Conservation (phyloP, 1,284 basidiomycete genomes). For the Naganishia sp. region DNA sequence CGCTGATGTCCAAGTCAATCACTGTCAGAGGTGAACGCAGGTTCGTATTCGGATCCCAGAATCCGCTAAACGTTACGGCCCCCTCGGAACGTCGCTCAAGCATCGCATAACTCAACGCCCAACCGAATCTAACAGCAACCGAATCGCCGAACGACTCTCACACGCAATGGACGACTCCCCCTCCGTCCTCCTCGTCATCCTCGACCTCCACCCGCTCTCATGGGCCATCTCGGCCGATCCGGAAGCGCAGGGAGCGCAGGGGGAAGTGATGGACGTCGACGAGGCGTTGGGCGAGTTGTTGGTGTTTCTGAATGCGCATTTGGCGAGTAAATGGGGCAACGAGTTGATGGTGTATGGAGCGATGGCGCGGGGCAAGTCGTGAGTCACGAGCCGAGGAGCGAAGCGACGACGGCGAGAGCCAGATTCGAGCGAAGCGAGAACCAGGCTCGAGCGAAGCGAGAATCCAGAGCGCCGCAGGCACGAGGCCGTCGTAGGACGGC, state of each 20-base stretch:
- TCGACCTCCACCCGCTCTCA: constrained; percentile 79
- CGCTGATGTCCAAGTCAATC: not conserved
- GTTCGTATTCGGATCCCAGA: too few relatives aligned
- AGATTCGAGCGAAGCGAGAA: not conserved
- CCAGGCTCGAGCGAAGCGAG: too few relatives aligned
- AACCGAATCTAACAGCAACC: too few relatives aligned
- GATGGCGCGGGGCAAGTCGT: constrained; percentile 72
- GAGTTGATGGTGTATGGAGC: constrained; percentile 88
- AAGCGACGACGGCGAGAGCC: too few relatives aligned
- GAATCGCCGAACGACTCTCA: too few relatives aligned
- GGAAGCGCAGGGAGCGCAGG: constrained; percentile 27
- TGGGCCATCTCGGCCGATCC: constrained; percentile 58
- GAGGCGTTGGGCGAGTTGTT: constrained; percentile 77
- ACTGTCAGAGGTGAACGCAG: too few relatives aligned
- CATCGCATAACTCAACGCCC: too few relatives aligned
- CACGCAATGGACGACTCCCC: constrained; percentile 44
- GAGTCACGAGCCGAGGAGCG: constrained; percentile 30
- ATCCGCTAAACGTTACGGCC: too few relatives aligned
- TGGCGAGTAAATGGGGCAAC: constrained; percentile 88
- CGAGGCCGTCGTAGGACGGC: too few relatives aligned
- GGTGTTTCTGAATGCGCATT: constrained; percentile 88
- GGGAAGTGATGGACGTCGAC: constrained; percentile 62
- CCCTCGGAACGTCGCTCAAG: too few relatives aligned
- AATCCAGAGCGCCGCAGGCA: too few relatives aligned
- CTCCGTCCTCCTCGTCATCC: constrained; percentile 74